Base-by-base conservation (phyloP, 257 asterid genomes). In the Orobanche coerulescens region DNA sequence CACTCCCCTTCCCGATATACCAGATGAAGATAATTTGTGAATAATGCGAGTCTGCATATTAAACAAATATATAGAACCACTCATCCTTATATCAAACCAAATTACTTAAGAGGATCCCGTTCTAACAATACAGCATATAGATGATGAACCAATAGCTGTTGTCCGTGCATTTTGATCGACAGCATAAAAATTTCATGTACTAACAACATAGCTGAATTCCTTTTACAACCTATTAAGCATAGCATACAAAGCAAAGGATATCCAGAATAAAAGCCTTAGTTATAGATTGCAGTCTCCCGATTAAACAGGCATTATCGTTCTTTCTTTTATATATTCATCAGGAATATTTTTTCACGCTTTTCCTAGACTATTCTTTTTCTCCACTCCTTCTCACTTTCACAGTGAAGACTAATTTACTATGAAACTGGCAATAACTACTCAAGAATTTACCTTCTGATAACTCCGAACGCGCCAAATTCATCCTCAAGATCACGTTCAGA, bases 401-500 rank as follows among this genome's bases (percentile, higher is more conserved):
- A 72, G 6, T 75, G 81, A n/a, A 64, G 81, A 47, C 82, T 79
- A 79, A 71, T 76, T 79, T 16, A 85, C 87, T 92, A 88, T 88
- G 20, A 26, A 12, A 3, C 54, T 24, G 28, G 5, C 7, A n/a
- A 20, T 7, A 8, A 31, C 1, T 14, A 19, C 10, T 10, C 20
- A 7, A 12, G 11, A 47, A 78, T 80, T 76, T 69, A 90, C 97
- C 95, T 90, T 75, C 97, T 79, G 61, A 90, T 87, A 50, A 80
- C 86, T 69, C 97, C 95, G 70, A 81, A 90, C 7, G 44, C 76
- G 40, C 95, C 94, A 66, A 86, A 90, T 74, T 82, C 97, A 71
- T 90, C 97, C 67, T 90, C 97, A 42, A 90, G 95, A 16, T 86
- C 97, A n/a, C 95, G 82, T 66, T 90, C 97, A 23, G 85, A 78